Base-by-base conservation (phyloP, 495 filamentous ascomycete genomes). In the Penicillium samsonianum region DNA sequence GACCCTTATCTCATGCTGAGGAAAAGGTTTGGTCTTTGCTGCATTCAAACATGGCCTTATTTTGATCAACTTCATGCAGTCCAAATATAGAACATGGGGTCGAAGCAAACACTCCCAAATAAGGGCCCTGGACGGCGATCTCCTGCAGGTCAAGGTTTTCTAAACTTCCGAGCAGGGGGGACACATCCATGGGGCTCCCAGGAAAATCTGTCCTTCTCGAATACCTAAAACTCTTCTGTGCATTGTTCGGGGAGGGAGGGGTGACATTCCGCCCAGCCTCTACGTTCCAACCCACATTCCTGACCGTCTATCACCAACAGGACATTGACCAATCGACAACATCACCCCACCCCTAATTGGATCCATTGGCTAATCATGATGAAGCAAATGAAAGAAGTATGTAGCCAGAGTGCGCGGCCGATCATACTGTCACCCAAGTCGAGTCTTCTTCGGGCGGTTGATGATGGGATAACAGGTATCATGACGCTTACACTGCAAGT, bases 401-500 rank as follows among this genome's bases (percentile, higher is more conserved):
- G 33, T 26, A 22, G 54, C 49, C 33, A 58, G 17, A 57, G 57
- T 31, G 43, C 23, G 23, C 45, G 55, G 64, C 42, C 46, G 61
- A 69, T 66, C 65, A 53, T 58, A 58, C 58, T 52, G 50, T 64
- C 59, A 54, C 53, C 54, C 50, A 42, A 55, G 54, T 42, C 37
- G 53, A 59, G 16, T 55, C 61, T 52, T 56, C 37, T 50, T 53
- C 46, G 31, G 44, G 38, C 23, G 46, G 31, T 49, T 43, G 60
- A 63, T 63, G 55, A 64, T 62, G 51, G 58, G 53, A 58, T 42
- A 50, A 52, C 50, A n/a, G 44, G 33, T 55, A 54, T 67, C 62
- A 76, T 76, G 72, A 75, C 70, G 69, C 64, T 63, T 74, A 76
- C 67, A 74, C 58, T 70, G 41, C 11, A 23, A 30, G 14, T 25